Conservation (phyloP, 2,329 filamentous ascomycete species). For the Nannizziopsis barbatae region DNA sequence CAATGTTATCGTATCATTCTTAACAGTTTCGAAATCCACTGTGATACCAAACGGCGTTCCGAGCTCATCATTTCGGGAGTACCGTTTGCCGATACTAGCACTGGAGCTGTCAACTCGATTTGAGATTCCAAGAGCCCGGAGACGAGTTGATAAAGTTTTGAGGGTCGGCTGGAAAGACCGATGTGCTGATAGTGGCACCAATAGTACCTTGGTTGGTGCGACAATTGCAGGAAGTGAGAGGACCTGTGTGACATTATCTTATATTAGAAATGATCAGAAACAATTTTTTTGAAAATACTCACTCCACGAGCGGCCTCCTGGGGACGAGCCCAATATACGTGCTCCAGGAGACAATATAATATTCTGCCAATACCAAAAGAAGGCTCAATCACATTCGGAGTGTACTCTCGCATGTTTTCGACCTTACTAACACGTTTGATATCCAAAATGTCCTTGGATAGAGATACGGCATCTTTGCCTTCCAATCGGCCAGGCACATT, state of each 20-base stretch:
- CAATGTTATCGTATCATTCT: slow-evolving; percentile 77
- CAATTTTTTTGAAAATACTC: slow-evolving; percentile 36
- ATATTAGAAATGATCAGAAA: neutral
- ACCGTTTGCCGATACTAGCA: slow-evolving; percentile 88
- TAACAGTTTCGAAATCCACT: slow-evolving; percentile 86
- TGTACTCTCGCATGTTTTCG: slow-evolving; percentile 82
- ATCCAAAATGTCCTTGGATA: slow-evolving; percentile 65
- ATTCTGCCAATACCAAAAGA: slow-evolving; percentile 96
- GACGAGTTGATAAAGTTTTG: slow-evolving; percentile 58
- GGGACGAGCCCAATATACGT: slow-evolving; percentile 85
- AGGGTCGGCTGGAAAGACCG: slow-evolving; percentile 68
- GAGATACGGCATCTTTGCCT: slow-evolving; percentile 56
- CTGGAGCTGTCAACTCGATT: slow-evolving; percentile 82
- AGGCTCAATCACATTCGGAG: slow-evolving; percentile 90
- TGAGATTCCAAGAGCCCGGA: slow-evolving; percentile 65
- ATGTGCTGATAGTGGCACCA: slow-evolving; percentile 78
- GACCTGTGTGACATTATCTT: slow-evolving; percentile 36
- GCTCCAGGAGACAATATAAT: slow-evolving; percentile 84
- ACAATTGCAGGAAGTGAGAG: slow-evolving; percentile 64
- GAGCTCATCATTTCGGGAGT: slow-evolving; percentile 87
- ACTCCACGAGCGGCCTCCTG: slow-evolving; percentile 77
- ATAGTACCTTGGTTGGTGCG: slow-evolving; percentile 89
- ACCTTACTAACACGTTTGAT: slow-evolving; percentile 74
- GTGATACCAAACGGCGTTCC: slow-evolving; percentile 91
- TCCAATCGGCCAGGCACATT: slow-evolving; percentile 57